Evolutionary conservation across 306 rosid species (phyloP).

Genomic region (Begonia peltatifolia): DNA sequence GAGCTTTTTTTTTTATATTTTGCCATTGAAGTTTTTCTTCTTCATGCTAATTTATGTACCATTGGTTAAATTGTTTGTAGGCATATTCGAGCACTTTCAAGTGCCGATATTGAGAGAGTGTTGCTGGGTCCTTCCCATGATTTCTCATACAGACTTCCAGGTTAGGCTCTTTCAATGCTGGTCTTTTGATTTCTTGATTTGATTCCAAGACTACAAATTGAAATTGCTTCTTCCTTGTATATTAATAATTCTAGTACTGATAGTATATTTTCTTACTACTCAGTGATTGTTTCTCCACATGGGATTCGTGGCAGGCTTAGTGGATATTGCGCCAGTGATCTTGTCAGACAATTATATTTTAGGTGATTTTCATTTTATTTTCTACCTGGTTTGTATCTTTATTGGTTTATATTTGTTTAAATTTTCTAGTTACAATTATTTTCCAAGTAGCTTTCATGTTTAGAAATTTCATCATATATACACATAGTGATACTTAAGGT

Average conservation of each 20-base stretch:
- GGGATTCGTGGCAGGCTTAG: conserved; percentile 92
- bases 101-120: conserved; percentile 55
- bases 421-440: background rate
- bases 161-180: conserved; percentile 27
- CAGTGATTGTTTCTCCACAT: conserved; percentile 95
- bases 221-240: background rate
- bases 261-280: conserved; percentile 9
- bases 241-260: background rate
- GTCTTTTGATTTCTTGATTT: background rate
- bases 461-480: background rate
- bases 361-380: conserved; percentile 32
- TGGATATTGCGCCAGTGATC: conserved; percentile 89
- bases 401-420: background rate
- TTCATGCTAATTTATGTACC: background rate
- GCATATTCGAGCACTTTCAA: conserved; percentile 67
- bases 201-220: too few species aligned
- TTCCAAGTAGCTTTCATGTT: background rate
- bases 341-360: conserved; percentile 70
- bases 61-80: conserved; percentile 24
- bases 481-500: background rate
- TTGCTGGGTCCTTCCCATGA: conserved; percentile 41
- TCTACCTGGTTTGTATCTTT: conserved; percentile 1
- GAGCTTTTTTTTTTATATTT: conserved; percentile 2
- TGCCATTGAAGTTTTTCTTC: conserved; percentile 1
- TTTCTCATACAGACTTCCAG: conserved; percentile 62